Base-by-base conservation (phyloP, 345 rosid species). In the Capsella bursapastoris region DNA sequence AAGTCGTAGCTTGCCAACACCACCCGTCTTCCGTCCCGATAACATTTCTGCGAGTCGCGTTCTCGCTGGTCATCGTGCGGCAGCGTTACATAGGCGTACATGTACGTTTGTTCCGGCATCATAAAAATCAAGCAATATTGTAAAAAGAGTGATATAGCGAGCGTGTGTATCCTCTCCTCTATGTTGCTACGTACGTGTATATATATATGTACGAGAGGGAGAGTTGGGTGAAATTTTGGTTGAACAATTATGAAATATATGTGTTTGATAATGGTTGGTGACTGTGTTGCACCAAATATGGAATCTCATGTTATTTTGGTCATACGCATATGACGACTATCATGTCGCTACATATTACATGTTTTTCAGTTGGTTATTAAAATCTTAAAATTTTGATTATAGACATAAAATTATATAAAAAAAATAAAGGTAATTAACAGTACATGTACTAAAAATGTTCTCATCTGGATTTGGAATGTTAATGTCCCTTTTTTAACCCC, bases 1-100 rank as follows among this genome's bases (percentile, higher is more conserved):
- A 77, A 71, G 12, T 71, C 57, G 12, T 77, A 77, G 66, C 44
- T 77, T 22, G 80, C 80, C 45, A 77, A 66, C 15, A 77, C 64
- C 34, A 71, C 28, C 6, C 80, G 62, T 32, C 80, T 71, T 57
- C 72, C 9, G 5, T 77, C 68, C 3, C 72, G 63, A 51, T 77
- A 77, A 66, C 76, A 29, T 58, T 77, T 58, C 50, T 4, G 44
- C 8, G 72, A 31, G 28, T 65, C 16, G 67, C 47, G 52, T 5
- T 58, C 68, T 18, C 27, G 57, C 35, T 71, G 80, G n/a, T 56
- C 76, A 49, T 56, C 10, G 12, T 25, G 57, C 31, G 73, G 49
- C 41, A 77, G 12, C 27, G 32, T 57, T 58, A 77, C 72, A 25
- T 49, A 64, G 1, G 48, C 56, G 16, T 50, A 65, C 49, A 43